Base-by-base conservation (phyloP, 345 rosid species). In the Populus deltoides region DNA sequence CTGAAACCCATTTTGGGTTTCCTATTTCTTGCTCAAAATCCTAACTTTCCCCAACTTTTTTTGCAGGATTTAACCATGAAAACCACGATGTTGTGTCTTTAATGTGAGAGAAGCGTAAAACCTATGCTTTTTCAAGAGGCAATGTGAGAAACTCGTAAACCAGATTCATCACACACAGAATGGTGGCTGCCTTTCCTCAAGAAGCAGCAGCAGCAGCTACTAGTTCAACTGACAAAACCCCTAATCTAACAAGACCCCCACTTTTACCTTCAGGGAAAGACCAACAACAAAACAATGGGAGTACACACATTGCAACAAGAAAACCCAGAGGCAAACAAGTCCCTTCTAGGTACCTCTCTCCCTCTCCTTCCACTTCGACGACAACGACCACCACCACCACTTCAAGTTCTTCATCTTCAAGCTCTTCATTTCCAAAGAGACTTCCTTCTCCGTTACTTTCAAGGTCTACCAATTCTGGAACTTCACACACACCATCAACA, bases 331-430 rank as follows among this genome's bases (percentile, higher is more conserved):
- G 95, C 39, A 85, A 90, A 84, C 89, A 85, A 49, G 97, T 96
- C 45, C 88, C 97, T 41, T 93, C 94, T 16, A 90, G 99, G 71
- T 93, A 95, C 85, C 80, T 95, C 81, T 95, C 99, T 39, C 91
- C 97, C 82, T 92, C 97, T 77, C 94, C 95, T 73, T 90, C 94
- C 49, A 57, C 86, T 7, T 77, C 91, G 4, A 85, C 94, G 5
- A 79, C 93, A 1, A 72, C 88, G 0, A 63, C 87, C 2, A 81
- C 83, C 38, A 79, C 86, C 78, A 51, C 85, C 62, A 15, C 82
- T 51, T 57, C 78, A 15, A 33, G 43, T 36, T 66, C 90, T 39
- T 78, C 88, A 66, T 71, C 96, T 57, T 81, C 89, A 20, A 84
- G 84, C 15, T 79, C 91, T 71, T 77, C 89, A 3, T 68, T 81